phyloP scores from a whole-genome alignment of 2,329 filamentous ascomycete genomes.

The Ceratocystis harringtonii region DNA sequence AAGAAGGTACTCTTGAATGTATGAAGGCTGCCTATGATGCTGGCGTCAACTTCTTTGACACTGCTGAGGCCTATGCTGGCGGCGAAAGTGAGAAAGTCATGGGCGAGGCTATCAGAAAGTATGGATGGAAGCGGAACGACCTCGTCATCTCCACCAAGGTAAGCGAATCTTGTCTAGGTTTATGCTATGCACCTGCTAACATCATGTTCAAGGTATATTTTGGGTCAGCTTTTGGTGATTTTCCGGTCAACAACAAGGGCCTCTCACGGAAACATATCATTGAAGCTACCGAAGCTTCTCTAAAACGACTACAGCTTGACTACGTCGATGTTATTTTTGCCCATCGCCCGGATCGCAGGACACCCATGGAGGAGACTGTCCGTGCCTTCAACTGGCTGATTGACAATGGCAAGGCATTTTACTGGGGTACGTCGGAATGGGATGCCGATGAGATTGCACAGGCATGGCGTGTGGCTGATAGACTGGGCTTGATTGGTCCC shows the following conservation, averaged over 20 bases:
- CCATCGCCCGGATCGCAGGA: constrained; percentile 51
- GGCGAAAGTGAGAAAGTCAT: constrained; percentile 50
- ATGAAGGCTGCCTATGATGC: constrained; percentile 47
- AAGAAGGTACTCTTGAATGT: constrained; percentile 33
- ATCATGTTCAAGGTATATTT: constrained; percentile 35
- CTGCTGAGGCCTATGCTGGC: constrained; percentile 42
- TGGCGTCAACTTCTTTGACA: constrained; percentile 50
- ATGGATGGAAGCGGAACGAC: constrained; percentile 46
- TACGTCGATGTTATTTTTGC: constrained; percentile 57
- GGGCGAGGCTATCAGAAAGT: constrained; percentile 45
- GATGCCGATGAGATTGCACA: constrained; percentile 48
- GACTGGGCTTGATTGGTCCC: constrained; percentile 45
- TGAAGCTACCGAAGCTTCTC: constrained; percentile 46
- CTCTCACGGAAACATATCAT: constrained; percentile 55
- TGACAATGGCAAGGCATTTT: constrained; percentile 50
- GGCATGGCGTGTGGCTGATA: constrained; percentile 46
- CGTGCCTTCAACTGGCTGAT: constrained; percentile 58
- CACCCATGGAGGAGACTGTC: constrained; percentile 56
- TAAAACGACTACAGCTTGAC: constrained; percentile 42
- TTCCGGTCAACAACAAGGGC: constrained; percentile 50
- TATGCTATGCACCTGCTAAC: background rate
- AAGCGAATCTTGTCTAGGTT: background rate
- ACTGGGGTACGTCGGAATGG: constrained; percentile 59
- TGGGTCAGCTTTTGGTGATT: constrained; percentile 44
- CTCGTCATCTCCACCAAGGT: constrained; percentile 45